Evolutionary conservation across 2,329 filamentous ascomycete species (phyloP), one percentile per base, ranked within the genome.

Genomic region (Orbilia oligospora): DNA sequence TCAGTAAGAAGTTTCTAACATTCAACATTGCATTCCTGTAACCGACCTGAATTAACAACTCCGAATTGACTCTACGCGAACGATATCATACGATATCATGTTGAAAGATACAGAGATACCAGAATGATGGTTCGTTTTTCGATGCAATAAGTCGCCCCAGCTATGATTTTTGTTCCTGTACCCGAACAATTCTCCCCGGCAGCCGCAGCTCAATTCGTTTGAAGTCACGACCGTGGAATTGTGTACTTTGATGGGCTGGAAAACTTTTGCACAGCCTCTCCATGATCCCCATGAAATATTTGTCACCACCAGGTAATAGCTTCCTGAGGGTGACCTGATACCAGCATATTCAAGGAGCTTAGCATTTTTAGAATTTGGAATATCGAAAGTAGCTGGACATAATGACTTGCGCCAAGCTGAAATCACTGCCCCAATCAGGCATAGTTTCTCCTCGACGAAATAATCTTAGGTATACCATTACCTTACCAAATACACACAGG

Each of bases 351-450:
- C 30, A 58, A 58, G 66, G 30, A 58, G 51, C 51, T 41, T 27
- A 48, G 51, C 38, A 41, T 33, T 55, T 72, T 72, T 71, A 65
- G 75, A 78, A 78, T 78, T 72, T 78, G 75, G 75, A 72, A 78
- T 77, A 71, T 49, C 36, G 30, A 30, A 53, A 56, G 53, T 20
- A 56, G 30, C 30, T 56, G 53, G 53, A 27, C 49, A 27, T 55
- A 51, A 67, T 78, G 75, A 71, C 67, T 77, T 67, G 73, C 67
- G 68, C 75, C 68, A 72, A 78, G 75, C 68, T 72, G 63, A 71
- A 58, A 58, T 53, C 64, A 69, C 64, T 61, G 53, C 58, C 71
- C 38, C 66, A 20, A 66, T 76, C 64, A 27, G 56, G 72, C 30
- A 70, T 66, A 48, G 71, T 20, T 16, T n/a, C 12, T 27, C 8